Evolutionary conservation across 2,329 filamentous ascomycete species (phyloP), one percentile per base, ranked within the genome.

Genomic region (Hymenoscyphus linearis): DNA sequence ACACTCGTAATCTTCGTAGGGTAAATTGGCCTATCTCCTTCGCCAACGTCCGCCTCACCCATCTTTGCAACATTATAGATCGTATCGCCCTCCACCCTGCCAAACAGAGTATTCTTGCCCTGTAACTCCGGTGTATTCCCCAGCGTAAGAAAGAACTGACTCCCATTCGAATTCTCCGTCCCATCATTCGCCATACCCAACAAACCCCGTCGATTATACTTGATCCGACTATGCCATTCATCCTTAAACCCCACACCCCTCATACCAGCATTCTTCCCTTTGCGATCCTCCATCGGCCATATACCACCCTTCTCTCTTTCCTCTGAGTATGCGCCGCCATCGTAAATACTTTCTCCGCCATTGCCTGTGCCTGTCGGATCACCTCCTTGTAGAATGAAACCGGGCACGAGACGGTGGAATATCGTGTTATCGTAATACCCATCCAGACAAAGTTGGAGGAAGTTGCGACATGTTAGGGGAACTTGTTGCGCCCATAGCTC

Each of bases 41-140:
- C 87, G 58, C 91, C 88, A 18, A 96, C 78, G 72, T 98, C 95
- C 0, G 85, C 85, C 73, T 98, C 93, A 22, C 89, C 92, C 81
- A 98, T 96, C 76, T 93, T 96, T 71, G 93, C 87, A 71, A 99
- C 75, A 74, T 97, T 98, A 77, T 96, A 99, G 60, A 99, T 95
- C 16, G 93, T 97, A 66, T 98, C 91, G 31, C 93, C 95, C 37
- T 90, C 91, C 52, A 99, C 84, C 60, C 95, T 82, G 18, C 95
- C 95, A 78, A 99, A 98, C 74, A 98, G 78, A 0, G 95, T 98
- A 74, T 97, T 97, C 76, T 90, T 91, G 57, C 88, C 89, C 68
- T 89, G 91, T 70, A 99, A 75, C 78, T 98, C 92, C 27, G 91
- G 87, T 26, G 93, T 81, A 72, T 88, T 92, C 65, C 86, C 92